Evolutionary conservation across 2,329 filamentous ascomycete genomes (phyloP).

Genomic region (Nannizziopsis arthrosporioides): DNA sequence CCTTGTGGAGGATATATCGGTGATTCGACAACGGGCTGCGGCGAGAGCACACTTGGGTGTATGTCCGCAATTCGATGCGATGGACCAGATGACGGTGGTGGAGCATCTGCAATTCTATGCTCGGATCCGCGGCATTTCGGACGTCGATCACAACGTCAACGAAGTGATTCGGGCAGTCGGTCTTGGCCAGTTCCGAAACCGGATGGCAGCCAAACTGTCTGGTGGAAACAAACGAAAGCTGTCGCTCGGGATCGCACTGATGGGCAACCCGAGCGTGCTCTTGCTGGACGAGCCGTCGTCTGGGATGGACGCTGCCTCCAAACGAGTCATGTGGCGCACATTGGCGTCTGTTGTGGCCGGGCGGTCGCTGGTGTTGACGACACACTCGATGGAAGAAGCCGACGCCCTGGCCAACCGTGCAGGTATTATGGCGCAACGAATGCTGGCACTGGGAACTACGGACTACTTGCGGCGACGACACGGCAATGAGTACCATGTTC

Average conservation of each 20-base stretch:
- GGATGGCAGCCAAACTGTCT: slow-evolving; percentile 68
- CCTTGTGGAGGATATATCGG: slow-evolving; percentile 64
- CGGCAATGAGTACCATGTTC: slow-evolving; percentile 68
- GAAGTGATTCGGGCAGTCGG: slow-evolving; percentile 74
- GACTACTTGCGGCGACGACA: slow-evolving; percentile 61
- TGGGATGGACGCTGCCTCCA: slow-evolving; percentile 81
- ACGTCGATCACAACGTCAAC: slow-evolving; percentile 64
- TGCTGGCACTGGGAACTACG: slow-evolving; percentile 73
- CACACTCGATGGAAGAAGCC: slow-evolving; percentile 91
- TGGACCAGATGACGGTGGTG: slow-evolving; percentile 79
- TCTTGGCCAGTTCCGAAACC: slow-evolving; percentile 54
- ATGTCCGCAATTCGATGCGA: slow-evolving; percentile 76
- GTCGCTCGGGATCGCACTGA: slow-evolving; percentile 75
- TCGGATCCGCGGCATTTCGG: slow-evolving; percentile 62
- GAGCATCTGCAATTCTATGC: slow-evolving; percentile 88
- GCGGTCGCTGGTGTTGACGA: slow-evolving; percentile 75
- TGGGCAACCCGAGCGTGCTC: slow-evolving; percentile 80
- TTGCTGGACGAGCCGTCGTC: slow-evolving; percentile 81
- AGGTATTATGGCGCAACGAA: slow-evolving; percentile 72
- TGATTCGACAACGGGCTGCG: slow-evolving; percentile 57
- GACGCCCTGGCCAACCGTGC: slow-evolving; percentile 73
- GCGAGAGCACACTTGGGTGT: slow-evolving; percentile 76
- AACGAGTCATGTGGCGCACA: slow-evolving; percentile 87
- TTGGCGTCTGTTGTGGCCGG: slow-evolving; percentile 61
- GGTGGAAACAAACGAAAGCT: slow-evolving; percentile 94